Base-by-base conservation (phyloP, 805 yeast species). In the Ogataea ganodermae region DNA sequence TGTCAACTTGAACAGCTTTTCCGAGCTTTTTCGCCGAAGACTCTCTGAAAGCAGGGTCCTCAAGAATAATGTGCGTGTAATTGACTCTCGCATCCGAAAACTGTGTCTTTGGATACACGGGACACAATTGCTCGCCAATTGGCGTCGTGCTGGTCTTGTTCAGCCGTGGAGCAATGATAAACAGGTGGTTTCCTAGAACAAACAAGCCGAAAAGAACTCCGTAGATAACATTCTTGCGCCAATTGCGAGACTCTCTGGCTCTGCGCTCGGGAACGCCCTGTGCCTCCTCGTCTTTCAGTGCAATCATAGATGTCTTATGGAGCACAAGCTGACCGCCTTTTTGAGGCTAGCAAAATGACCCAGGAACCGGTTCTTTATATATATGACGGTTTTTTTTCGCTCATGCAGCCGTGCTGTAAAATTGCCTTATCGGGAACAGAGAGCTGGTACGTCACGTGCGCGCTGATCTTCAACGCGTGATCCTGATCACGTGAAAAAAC, bases 1-100 rank as follows among this genome's bases (percentile, higher is more conserved):
- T 81, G 47, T 78, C 79, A 44, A 79, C 68, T 55, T 74, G 71
- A 18, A 81, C 71, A 0, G 86, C 81, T 3, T 72, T 75, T 0
- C 78, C 55, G 27, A 81, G 68, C 47, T 71, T 72, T 9, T 57
- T 52, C 10, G 72, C 74, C 0, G 83, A 73, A 6, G 53, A 46
- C 23, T 60, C 39, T 23, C 68, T 61, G 53, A 67, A 75, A 0
- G 44, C 48, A 1, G 57, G 62, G 50, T 71, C 72, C 14, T 60
- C 30, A 10, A 75, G 53, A 35, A 76, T 72, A 18, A 48, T 51
- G 18, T 55, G 56, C 26, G 54, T 45, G 2, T 42, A 24, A 10
- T 53, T 50, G 8, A 45, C 44, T 3, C 48, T 45, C 4, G 33
- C 33, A n/a, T 12, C 17, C 9, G 46, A 24, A 7, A 64, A 58